Base-by-base conservation (phyloP, 2,329 filamentous ascomycete species). In the Plectosphaerella plurivora region DNA sequence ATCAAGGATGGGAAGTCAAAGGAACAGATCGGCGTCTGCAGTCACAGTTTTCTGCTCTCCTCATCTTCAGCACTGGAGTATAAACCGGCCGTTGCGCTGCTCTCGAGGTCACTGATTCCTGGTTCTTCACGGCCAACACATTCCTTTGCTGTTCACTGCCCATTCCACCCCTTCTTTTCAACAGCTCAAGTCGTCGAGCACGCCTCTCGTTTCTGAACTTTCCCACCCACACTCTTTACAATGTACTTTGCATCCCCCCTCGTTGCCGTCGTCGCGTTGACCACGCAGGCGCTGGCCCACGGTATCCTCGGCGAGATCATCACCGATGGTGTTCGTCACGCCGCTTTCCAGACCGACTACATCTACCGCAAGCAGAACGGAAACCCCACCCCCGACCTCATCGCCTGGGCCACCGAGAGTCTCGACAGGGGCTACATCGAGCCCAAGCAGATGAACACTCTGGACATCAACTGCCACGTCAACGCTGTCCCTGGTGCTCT, bases 361-460 rank as follows among this genome's bases (percentile, higher is more conserved):
- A 55, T 54, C 53, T 61, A 61, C 52, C 51, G 46, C 42, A 55
- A 53, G 51, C 20, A 49, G 45, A 57, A 46, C 51, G 55, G 55
- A 22, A 35, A 47, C 15, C 46, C 53, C 12, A 45, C 51, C 16
- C 61, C 60, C n/a, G 45, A 50, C 39, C 55, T 59, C 16, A 57
- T 62, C 39, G 74, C 71, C 36, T 77, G 74, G 74, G 61, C 64
- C 39, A 68, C 68, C 12, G 57, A 65, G 37, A 68, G 73, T 55
- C 71, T 71, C 47, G 75, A 76, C 57, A 77, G 77, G 60, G 78
- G 79, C 53, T 79, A 77, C 60, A 73, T 81, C 24, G 73, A 66
- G 33, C 70, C 71, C 25, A 62, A 68, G 49, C 63, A 58, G 50
- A 74, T 72, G 52, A 58, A 56, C 28, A 65, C 64, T 10, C 33